These are phyloP conservation scores for Colletotrichum incanum DNA, from an alignment of 2,329 filamentous ascomycete species.

Conservation along the genomic window DNA sequence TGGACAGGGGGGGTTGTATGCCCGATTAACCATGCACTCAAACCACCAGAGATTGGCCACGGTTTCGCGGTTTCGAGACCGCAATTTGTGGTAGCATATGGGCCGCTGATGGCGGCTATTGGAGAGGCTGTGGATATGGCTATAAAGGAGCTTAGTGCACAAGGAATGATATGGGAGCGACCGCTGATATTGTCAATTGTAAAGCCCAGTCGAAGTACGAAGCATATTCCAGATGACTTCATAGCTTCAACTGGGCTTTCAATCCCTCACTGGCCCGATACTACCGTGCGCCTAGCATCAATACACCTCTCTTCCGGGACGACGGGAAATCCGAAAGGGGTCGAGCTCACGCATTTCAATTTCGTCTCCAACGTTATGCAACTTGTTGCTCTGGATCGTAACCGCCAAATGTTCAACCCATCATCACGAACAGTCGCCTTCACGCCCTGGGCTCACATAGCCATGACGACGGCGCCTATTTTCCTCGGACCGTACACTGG, in stretches of 20 bases:
- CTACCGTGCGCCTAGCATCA: constrained; percentile 53
- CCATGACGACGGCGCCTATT: constrained; percentile 60
- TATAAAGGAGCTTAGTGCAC: constrained; percentile 45
- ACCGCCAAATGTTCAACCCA: constrained; percentile 51
- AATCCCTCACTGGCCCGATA: constrained; percentile 56
- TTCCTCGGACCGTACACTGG: constrained; percentile 61
- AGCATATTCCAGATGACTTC: constrained; percentile 55
- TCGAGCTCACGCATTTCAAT: constrained; percentile 88
- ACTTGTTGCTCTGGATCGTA: constrained; percentile 55
- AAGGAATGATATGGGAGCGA: constrained; percentile 51
- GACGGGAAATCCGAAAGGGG: constrained; percentile 92
- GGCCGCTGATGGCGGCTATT: constrained; percentile 50
- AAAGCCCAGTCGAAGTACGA: constrained; percentile 42
- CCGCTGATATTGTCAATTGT: constrained; percentile 56
- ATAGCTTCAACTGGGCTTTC: constrained; percentile 49
- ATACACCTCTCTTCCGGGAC: constrained; percentile 73
- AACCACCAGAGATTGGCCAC: constrained; percentile 58
- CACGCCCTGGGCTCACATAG: constrained; percentile 62
- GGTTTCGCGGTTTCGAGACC: constrained; percentile 59
- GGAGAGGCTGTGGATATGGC: constrained; percentile 54
- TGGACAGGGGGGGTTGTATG: constrained; percentile 59
- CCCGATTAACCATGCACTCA: constrained; percentile 58
- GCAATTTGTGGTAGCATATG: constrained; percentile 58
- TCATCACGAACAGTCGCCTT: constrained; percentile 56
- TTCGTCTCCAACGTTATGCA: constrained; percentile 78